phyloP scores from a whole-genome alignment of 2,329 filamentous ascomycete species.

The Xylaria sp. region DNA sequence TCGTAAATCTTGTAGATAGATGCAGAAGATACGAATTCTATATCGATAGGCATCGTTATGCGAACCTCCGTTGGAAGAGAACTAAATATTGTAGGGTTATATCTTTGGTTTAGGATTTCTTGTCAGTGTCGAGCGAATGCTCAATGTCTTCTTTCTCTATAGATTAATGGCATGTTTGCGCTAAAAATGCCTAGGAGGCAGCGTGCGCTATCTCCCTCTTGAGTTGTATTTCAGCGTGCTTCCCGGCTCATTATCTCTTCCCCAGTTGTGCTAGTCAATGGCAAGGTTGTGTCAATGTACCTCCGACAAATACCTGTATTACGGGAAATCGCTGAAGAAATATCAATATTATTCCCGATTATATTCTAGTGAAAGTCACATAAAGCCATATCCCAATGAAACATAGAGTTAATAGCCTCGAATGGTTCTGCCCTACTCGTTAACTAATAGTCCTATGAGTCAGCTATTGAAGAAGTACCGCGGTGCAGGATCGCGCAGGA shows the following conservation, averaged over 20 bases:
- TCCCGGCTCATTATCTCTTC: too few species aligned
- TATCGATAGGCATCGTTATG: neutral
- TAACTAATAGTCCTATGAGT: neutral
- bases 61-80: neutral
- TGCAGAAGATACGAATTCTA: neutral
- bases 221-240: too few species aligned
- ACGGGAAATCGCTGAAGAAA: too few species aligned
- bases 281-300: neutral
- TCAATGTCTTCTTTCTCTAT: conserved; percentile 3
- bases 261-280: neutral
- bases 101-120: conserved; percentile 6
- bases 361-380: too few species aligned
- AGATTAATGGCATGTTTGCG: neutral
- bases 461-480: neutral
- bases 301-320: too few species aligned
- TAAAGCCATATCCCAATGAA: neutral
- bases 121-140: conserved; percentile 7
- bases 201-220: neutral
- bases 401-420: neutral
- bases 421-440: neutral
- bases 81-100: conserved; percentile 9
- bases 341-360: too few species aligned
- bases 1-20: neutral
- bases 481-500: neutral
- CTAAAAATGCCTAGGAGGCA: neutral